Base-by-base conservation (phyloP, 2,329 filamentous ascomycete genomes). In the Proliferodiscus dingleyae region DNA sequence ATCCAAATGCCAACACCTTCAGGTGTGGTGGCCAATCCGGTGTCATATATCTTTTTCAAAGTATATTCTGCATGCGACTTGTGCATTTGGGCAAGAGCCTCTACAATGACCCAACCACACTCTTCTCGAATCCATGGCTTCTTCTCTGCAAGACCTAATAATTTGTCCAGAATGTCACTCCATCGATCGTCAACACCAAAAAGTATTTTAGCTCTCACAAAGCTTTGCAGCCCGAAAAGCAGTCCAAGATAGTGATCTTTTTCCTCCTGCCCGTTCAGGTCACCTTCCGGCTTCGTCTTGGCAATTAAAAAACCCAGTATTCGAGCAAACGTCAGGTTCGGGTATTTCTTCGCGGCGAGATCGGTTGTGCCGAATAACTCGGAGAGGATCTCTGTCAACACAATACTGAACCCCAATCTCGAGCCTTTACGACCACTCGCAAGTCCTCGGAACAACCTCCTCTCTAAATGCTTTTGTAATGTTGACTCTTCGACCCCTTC, bases 1-100 rank as follows among this genome's bases (percentile, higher is more conserved):
- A 97, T 72, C 89, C 90, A 97, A 46, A 96, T 80, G 1, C 88
- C 89, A 18, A 96, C 81, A 5, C 90, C 91, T 63, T 97, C 91
- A 0, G 89, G 85, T 0, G 89, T 91, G 64, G 85, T 85, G 7
- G 82, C 80, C 39, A 94, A 71, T 8, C 85, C 83, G 39, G 79
- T 75, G 13, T 78, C 73, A 16, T 73, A 71, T 7, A 95, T 62
- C 30, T 74, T 76, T 48, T 79, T 68, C 28, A 94, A 69, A 0
- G 85, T 81, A 21, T 72, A 67, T 58, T 83, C 74, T 1, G 79
- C 78, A 45, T 80, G 76, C 3, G 15, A 45, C 55, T 76, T 66
- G 29, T 70, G 68, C 71, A 79, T 79, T 58, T 83, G 80, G 24
- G 76, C 74, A 29, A 93, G 65, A 11, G 84, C 81, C 60, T 89